Percentiles rank a stretch among this genome's conserved stretches.
These are phyloP conservation scores for Glycine tomentella DNA, from an alignment of 306 rosid genomes.

Conservation along the genomic window DNA sequence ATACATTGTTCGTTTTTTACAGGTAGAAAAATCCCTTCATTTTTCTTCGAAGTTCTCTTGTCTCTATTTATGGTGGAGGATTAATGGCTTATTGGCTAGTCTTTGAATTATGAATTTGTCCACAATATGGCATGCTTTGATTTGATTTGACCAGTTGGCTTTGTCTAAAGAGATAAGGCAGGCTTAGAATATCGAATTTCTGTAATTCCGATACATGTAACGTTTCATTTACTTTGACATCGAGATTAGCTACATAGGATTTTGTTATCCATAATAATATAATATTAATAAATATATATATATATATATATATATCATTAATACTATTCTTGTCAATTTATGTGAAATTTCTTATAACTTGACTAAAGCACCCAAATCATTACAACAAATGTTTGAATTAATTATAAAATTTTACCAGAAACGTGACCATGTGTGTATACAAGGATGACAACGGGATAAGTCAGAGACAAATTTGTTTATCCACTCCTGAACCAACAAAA, in stretches of 20 bases:
- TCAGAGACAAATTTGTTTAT: no score
- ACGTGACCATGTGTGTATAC: background rate
- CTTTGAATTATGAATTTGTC: slow-evolving; percentile 13
- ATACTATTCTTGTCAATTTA: background rate
- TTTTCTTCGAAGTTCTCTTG: slow-evolving; percentile 31
- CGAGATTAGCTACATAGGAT: slow-evolving; percentile 6
- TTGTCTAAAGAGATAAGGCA: slow-evolving; percentile 51
- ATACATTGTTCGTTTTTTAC: background rate
- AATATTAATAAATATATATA: background rate
- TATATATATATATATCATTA: slow-evolving; percentile 1
- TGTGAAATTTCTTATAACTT: slow-evolving; percentile 29
- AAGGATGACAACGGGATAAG: no score
- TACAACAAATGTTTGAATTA: slow-evolving; percentile 16
- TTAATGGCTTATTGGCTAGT: slow-evolving; percentile 13
- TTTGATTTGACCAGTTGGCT: slow-evolving; percentile 3
- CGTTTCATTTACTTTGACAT: slow-evolving; percentile 14
- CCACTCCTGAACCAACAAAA: no score
- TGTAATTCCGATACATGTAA: slow-evolving; percentile 12
- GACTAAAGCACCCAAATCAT: slow-evolving; percentile 40
- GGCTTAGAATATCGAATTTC: slow-evolving; percentile 17
- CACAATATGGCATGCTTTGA: slow-evolving; percentile 44
- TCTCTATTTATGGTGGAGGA: slow-evolving; percentile 43
- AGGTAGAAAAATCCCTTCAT: background rate
- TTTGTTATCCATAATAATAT: slow-evolving; percentile 33
- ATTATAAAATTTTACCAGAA: slow-evolving; percentile 35